These are phyloP conservation scores for Epichloe festucae DNA, from an alignment of 2,329 filamentous ascomycete species.

Conservation along the genomic window DNA sequence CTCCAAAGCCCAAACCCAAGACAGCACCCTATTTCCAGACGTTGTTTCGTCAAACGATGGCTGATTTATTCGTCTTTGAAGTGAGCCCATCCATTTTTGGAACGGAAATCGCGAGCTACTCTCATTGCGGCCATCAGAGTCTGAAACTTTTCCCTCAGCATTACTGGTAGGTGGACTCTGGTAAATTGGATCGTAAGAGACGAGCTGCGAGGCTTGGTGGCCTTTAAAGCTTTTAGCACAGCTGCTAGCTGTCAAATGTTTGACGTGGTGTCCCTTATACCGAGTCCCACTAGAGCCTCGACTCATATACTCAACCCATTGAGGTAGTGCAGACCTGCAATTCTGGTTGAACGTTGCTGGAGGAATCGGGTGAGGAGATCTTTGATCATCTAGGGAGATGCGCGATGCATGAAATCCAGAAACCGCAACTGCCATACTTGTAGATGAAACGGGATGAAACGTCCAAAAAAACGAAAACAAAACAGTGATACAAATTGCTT, in stretches of 20 bases:
- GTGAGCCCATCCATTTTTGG: conserved; percentile 58
- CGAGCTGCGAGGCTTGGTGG: not conserved
- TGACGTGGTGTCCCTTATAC: not conserved
- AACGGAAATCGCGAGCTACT: conserved; percentile 35
- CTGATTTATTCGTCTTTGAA: conserved; percentile 44
- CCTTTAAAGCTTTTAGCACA: not conserved
- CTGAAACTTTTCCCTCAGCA: not conserved
- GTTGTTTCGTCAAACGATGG: conserved; percentile 11
- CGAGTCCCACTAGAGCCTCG: not conserved
- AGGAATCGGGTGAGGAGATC: not conserved
- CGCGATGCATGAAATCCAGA: conserved; percentile 11
- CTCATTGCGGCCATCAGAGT: not conserved
- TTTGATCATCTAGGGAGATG: not conserved
- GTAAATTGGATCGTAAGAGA: not conserved
- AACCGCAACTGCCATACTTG: conserved; percentile 22
- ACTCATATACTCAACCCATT: not conserved
- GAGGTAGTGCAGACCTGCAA: not conserved
- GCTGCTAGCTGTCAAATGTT: conserved; percentile 15
- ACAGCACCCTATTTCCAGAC: conserved; percentile 4
- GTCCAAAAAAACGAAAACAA: conserved; percentile 24
- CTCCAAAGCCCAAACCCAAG: not conserved
- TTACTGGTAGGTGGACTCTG: not conserved
- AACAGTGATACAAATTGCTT: conserved; percentile 18
- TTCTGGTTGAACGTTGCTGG: not conserved
- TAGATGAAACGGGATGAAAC: conserved; percentile 14